Base-by-base conservation (phyloP, 345 rosid species). In the Euclidium syriacum region DNA sequence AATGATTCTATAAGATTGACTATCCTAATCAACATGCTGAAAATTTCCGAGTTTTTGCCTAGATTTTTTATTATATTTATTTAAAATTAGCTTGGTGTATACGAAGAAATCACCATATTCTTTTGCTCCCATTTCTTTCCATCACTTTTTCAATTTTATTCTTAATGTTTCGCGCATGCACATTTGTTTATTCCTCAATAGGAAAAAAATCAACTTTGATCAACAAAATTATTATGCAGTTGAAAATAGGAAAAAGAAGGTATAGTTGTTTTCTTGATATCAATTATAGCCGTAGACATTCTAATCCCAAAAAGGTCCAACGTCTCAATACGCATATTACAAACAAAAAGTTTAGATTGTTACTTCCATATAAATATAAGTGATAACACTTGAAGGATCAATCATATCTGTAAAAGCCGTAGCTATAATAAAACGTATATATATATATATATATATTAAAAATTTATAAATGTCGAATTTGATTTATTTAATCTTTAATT, bases 161-260 rank as follows among this genome's bases (percentile, higher is more conserved):
- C 30, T 22, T 24, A 2, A 39, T 68, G 44, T 40, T 41, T 17
- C 20, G 7, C 60, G 66, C 73, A 58, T 51, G 66, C 53, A 11
- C 44, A 50, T 30, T 58, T 23, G 27, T 50, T 50, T 57, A 57
- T 48, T 38, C 42, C 15, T 1, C 24, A 27, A 36, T 66, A 48
- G 35, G 10, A 32, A 32, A 24, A 58, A 58, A 30, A 11, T 4
- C 73, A 50, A 67, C 65, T 68, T 68, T 68, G 52, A 41, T 58
- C 12, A 69, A 35, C 67, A 14, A 43, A 60, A 69, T 69, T 33
- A 69, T 69, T 44, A 52, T 51, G 55, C 39, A 34, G 52, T 60
- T 69, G 73, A 69, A 60, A 68, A 42, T 41, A n/a, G 36, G 36
- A 6, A 22, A 24, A 12, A 56, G 59, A 68, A 49, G 44, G 66